Evolutionary conservation across 2,329 filamentous ascomycete genomes (phyloP).

Genomic region (Pseudogymnoascus sp.): DNA sequence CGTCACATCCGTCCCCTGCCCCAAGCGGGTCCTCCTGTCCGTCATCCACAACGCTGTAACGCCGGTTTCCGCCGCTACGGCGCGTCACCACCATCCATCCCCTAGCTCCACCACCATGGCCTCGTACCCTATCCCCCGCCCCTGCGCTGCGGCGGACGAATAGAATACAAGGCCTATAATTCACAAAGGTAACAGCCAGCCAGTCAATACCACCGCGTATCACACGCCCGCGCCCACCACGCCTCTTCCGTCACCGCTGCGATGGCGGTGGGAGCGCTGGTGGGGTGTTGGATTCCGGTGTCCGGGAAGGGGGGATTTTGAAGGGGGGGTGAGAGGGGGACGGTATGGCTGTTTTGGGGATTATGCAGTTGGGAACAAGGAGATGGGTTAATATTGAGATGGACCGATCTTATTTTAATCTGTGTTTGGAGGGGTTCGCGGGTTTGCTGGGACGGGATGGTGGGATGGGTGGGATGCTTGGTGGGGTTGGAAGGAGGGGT

Average conservation of each 20-base stretch:
- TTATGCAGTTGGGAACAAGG: neutral
- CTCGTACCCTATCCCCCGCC: neutral
- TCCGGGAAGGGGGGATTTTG: neutral
- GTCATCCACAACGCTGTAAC: conserved; percentile 7
- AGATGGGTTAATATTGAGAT: neutral
- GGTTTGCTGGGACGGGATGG: neutral
- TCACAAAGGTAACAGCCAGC: neutral
- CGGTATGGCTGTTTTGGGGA: neutral
- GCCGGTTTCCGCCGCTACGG: neutral
- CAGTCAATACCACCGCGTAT: neutral
- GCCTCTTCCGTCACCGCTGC: conserved; percentile 1
- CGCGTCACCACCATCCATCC: neutral
- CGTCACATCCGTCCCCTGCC: neutral
- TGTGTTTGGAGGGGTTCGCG: conserved; percentile 2
- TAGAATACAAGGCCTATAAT: neutral
- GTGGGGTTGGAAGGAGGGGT: neutral
- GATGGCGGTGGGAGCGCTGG: neutral
- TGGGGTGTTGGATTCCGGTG: conserved; percentile 1
- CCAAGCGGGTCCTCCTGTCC: conserved; percentile 2
- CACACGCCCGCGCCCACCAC: neutral
- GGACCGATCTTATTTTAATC: conserved; percentile 3
- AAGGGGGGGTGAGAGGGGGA: neutral
- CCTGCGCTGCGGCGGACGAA: neutral
- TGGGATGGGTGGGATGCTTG: neutral
- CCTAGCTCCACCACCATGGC: neutral